Conservation (phyloP, 2,329 filamentous ascomycete species). For the Cladosporium sp. region DNA sequence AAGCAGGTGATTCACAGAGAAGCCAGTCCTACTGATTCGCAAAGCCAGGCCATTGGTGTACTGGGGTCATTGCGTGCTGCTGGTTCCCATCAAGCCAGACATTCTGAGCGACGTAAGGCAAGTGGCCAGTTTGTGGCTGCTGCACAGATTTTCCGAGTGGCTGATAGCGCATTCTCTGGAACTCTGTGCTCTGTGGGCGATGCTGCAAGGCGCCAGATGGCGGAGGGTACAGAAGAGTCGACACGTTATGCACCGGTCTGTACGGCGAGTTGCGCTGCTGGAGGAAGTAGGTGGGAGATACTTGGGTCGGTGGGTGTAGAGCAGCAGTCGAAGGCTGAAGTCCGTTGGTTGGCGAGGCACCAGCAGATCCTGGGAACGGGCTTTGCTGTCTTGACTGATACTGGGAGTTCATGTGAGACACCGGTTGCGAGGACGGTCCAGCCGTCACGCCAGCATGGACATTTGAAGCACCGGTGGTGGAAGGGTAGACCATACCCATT, state of each 20-base stretch:
- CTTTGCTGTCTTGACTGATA: slow-evolving; percentile 52
- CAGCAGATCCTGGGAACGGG: slow-evolving; percentile 55
- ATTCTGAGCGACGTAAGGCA: slow-evolving; percentile 43
- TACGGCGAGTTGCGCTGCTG: slow-evolving; percentile 90
- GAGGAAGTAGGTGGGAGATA: slow-evolving; percentile 85
- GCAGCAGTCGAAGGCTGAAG: slow-evolving; percentile 57
- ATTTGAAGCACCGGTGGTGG: slow-evolving; percentile 50
- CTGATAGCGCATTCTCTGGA: slow-evolving; percentile 54
- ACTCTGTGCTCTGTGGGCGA: slow-evolving; percentile 44
- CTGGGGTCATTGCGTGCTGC: slow-evolving; percentile 19
- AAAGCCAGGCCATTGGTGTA: slow-evolving; percentile 20
- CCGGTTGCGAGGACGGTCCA: slow-evolving; percentile 26
- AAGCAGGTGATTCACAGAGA: not conserved
- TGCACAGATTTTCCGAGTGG: slow-evolving; percentile 49
- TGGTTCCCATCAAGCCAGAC: slow-evolving; percentile 34
- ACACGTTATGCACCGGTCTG: slow-evolving; percentile 83
- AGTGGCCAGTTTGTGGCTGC: slow-evolving; percentile 45
- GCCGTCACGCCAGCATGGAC: slow-evolving; percentile 21
- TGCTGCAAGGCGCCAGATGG: slow-evolving; percentile 74
- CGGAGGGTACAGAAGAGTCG: slow-evolving; percentile 86
- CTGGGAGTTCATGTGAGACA: slow-evolving; percentile 28
- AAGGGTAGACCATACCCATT: slow-evolving; percentile 75
- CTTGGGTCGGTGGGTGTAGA: slow-evolving; percentile 55
- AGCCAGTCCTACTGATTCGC: slow-evolving; percentile 16
- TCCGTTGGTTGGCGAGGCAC: slow-evolving; percentile 69